Base-by-base conservation (phyloP, 306 rosid species). In the Myrica gale region DNA sequence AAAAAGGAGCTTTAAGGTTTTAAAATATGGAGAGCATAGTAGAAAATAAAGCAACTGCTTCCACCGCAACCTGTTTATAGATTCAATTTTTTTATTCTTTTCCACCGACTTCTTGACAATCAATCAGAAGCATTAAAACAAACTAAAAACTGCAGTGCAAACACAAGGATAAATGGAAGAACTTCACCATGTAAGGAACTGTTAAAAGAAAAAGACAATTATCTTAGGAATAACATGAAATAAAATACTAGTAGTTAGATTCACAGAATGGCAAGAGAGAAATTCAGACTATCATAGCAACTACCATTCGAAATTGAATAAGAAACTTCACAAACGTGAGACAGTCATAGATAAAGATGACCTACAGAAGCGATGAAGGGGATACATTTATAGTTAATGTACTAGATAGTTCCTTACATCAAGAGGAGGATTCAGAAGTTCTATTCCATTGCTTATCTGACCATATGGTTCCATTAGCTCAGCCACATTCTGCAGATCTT, bases 381-480 rank as follows among this genome's bases (percentile, higher is more conserved):
- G 74, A 72, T 32, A 23, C 71, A 63, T 60, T 73, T 23, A 81
- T 46, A 73, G 70, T 63, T 44, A 68, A 56, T 52, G 71, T 43
- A 74, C 73, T 61, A 55, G 45, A 79, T 74, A 78, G 87, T 56
- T 82, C 78, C 91, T 82, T 90, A 94, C 98, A 81, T 92, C 90
- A 76, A 86, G 85, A 74, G 97, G 97, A 58, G 98, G 97, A 74
- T 88, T 94, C 68, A 94, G 87, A 85, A 90, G 87, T 87, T 94
- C 98, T 69, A 94, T 86, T 82, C 98, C 98, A 76, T 92, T 92
- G 90, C 85, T 90, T 84, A 94, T 90, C 89, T 94, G 98, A 66
- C 98, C 98, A 83, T 94, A 94, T 56, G 98, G 98, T 74, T 94
- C 98, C 98, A 94, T 94, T 77, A 92, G 83, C 70, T 92, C 96